Base-by-base conservation (phyloP, 2,329 filamentous ascomycete species). In the Gremmenia infestans region DNA sequence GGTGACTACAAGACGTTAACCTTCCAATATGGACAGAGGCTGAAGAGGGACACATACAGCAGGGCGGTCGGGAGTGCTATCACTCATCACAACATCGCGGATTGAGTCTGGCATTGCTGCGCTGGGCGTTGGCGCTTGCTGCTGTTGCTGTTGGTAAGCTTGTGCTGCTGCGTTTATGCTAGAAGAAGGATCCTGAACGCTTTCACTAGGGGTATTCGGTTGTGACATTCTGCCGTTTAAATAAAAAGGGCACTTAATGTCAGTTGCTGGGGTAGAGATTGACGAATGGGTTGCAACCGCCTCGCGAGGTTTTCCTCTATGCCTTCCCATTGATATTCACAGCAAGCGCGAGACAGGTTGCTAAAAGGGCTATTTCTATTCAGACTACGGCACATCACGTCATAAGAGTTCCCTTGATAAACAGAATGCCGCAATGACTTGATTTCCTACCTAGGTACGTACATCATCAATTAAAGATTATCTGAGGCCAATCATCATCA, bases 41-140 rank as follows among this genome's bases (percentile, higher is more conserved):
- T 39, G 50, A 12, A 46, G 4, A 43, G 28, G 19, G 39, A 48
- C 39, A 56, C 60, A 56, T 55, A 65, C 66, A 52, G 61, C 60
- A 52, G 63, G 56, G 50, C 58, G 52, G 37, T 64, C 63, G 25
- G 61, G 60, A 32, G 59, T 63, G 9, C 49, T 54, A 48, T 68
- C 65, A 39, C 59, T 63, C 67, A 70, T 69, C 14, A 65, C 57
- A 22, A 66, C 53, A 53, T 69, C 66, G 56, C 55, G 62, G 43
- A 54, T 53, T 35, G 54, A 48, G 49, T 58, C 60, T 49, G 60
- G 49, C 28, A 53, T 17, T 63, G 60, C 47, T 28, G 60, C 40
- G 45, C 53, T 47, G 36, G 58, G 53, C 15, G 58, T 52, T 28
- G 56, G 32, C 39, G 58, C n/a, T 60, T 67, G 61, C 59, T 66